Evolutionary conservation across 176 grass and related monocot genomes (phyloP), one percentile per base, ranked within the genome.

Genomic region (Metroxylon sagu): DNA sequence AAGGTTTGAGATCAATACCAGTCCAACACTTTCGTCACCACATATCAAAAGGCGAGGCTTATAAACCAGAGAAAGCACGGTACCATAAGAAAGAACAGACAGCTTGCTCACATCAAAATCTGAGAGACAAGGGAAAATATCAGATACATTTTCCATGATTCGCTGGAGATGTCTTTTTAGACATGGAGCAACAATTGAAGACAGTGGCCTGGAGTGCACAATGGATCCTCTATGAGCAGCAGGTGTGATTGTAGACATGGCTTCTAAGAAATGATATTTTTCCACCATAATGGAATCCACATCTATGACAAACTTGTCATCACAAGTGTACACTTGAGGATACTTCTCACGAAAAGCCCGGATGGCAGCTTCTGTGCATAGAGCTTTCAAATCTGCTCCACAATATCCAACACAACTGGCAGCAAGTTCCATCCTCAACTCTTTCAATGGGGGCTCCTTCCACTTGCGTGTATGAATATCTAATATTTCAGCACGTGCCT

Each of bases 281-380:
- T 89, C 84, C 52, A 98, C 82, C 18, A 21, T 85, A 49, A 98
- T 76, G 1, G 84, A 83, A 35, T 93, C 94, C 52, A 98, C 94
- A 79, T 98, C 94, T 78, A 98, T 98, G 31, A 98, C 80, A 79
- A 98, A 98, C 76, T 93, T 98, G 28, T 98, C 94, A 29, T 98
- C 94, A 76, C 94, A 89, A 25, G 73, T 98, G 74, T 98, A 98
- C n/a, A 98, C 94, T 71, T 98, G 94, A 64, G 94, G 94, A 69
- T 98, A 98, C 54, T 98, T 93, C 82, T 98, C 94, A 66, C 94
- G 81, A 65, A 98, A 98, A 51, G 94, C 88, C 59, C 82, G 63
- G 69, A 98, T 98, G 50, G 94, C 94, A 73, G 94, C 88, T 75
- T 98, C 94, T 50, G 94, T 98, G 62, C 94, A 98, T 63, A 98